Conservation (phyloP, 1,284 basidiomycete species). For the Trichosporon inkin region DNA sequence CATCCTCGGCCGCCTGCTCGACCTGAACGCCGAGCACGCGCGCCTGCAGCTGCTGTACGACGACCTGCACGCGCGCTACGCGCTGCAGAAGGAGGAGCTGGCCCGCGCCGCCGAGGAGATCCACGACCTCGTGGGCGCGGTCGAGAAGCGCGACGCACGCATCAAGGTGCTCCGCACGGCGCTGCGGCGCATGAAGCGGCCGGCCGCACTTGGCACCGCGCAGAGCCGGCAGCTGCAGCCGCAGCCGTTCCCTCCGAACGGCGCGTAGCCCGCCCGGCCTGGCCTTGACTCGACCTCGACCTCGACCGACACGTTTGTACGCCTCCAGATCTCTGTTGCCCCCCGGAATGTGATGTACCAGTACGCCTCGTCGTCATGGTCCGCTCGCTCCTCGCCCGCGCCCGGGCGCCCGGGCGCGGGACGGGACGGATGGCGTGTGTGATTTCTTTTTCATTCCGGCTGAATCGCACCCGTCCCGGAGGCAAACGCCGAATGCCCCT, state of each 20-base stretch:
- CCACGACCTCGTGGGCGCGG: not conserved
- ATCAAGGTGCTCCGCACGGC: not conserved
- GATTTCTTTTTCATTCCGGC: too few species aligned
- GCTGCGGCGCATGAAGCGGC: not conserved
- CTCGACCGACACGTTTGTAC: too few species aligned
- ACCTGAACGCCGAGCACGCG: slow-evolving; percentile 1
- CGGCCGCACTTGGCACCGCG: not conserved
- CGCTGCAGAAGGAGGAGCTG: slow-evolving; percentile 2
- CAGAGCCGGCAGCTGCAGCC: not conserved
- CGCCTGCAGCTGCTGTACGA: slow-evolving; percentile 4
- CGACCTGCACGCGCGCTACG: not conserved
- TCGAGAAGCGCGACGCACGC: not conserved
- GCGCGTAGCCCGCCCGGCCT: too few species aligned
- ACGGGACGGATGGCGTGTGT: too few species aligned
- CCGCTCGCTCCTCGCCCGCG: too few species aligned
- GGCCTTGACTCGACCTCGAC: too few species aligned
- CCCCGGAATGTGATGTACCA: too few species aligned
- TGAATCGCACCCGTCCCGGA: too few species aligned
- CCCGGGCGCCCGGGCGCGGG: too few species aligned
- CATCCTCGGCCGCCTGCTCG: not conserved
- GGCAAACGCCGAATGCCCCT: too few species aligned
- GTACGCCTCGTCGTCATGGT: too few species aligned
- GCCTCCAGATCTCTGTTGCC: too few species aligned
- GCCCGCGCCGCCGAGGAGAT: not conserved
- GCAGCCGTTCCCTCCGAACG: not conserved